Conservation (phyloP, 1,284 basidiomycete genomes). For the Malassezia slooffiae region DNA sequence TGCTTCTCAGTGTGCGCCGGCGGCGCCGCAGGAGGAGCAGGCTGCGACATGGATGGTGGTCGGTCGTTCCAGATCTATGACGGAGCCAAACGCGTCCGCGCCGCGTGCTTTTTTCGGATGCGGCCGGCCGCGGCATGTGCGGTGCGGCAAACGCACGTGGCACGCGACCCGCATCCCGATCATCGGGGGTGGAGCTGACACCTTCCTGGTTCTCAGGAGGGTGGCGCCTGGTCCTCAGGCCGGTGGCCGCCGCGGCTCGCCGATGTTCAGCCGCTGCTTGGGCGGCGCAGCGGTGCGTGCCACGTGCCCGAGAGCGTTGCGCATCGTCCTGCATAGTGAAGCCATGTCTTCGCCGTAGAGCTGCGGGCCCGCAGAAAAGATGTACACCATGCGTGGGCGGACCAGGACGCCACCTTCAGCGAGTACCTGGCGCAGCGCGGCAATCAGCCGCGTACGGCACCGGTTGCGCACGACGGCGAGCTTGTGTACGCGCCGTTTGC, state of each 20-base stretch:
- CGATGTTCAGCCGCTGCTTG: not conserved
- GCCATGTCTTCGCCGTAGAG: too few relatives aligned
- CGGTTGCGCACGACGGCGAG: conserved; percentile 28
- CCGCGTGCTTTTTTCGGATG: too few relatives aligned
- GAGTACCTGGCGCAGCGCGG: conserved; percentile 18
- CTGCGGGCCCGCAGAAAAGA: conserved; percentile 3
- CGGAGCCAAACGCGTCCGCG: too few relatives aligned
- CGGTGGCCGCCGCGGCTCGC: conserved; percentile 2
- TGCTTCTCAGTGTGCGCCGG: not conserved
- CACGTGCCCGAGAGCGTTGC: too few relatives aligned
- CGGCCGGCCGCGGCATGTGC: too few relatives aligned
- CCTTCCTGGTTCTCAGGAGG: too few relatives aligned
- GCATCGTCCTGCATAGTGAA: too few relatives aligned
- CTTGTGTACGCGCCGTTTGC: conserved; percentile 34
- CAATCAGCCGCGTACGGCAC: conserved; percentile 18
- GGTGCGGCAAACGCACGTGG: too few relatives aligned
- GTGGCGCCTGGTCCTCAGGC: not conserved
- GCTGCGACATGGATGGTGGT: conserved; percentile 12
- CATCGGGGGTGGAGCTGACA: too few relatives aligned
- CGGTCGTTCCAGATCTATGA: too few relatives aligned
- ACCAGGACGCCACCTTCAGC: not conserved
- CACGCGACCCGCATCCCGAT: too few relatives aligned
- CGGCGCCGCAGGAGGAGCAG: not conserved
- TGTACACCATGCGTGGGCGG: conserved; percentile 4
- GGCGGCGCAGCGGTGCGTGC: too few relatives aligned